phyloP scores from a whole-genome alignment of 805 yeast genomes.

The Metschnikowia reukaufii region DNA sequence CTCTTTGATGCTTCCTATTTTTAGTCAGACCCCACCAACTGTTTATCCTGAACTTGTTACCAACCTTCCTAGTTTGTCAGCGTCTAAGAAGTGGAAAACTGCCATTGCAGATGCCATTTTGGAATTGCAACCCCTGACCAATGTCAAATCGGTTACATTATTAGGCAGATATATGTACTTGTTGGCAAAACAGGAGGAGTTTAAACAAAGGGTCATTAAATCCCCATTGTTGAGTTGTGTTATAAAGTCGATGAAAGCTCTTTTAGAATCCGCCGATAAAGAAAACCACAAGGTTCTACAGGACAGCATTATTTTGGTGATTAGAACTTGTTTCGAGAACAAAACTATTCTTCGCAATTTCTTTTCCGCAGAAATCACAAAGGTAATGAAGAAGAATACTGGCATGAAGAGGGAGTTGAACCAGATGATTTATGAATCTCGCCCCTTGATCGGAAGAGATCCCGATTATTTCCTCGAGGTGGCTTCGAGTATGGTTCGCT shows the following conservation, averaged over 20 bases:
- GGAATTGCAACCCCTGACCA: slow-evolving; percentile 26
- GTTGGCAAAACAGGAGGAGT: slow-evolving; percentile 46
- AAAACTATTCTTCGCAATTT: slow-evolving; percentile 46
- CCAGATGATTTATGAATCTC: slow-evolving; percentile 48
- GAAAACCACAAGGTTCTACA: slow-evolving; percentile 12
- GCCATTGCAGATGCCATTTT: slow-evolving; percentile 47
- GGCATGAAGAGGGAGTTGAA: slow-evolving; percentile 26
- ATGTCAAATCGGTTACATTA: slow-evolving; percentile 24
- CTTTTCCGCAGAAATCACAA: slow-evolving; percentile 52
- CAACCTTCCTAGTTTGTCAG: background rate
- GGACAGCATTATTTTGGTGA: slow-evolving; percentile 46
- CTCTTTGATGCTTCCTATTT: slow-evolving; percentile 52
- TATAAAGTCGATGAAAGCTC: slow-evolving; percentile 40
- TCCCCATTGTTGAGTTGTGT: slow-evolving; percentile 50
- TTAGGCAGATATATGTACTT: slow-evolving; percentile 56
- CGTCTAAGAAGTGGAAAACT: slow-evolving; percentile 23
- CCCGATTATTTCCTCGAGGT: slow-evolving; percentile 50
- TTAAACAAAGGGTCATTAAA: slow-evolving; percentile 41
- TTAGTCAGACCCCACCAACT: slow-evolving; percentile 42
- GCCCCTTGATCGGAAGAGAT: slow-evolving; percentile 48
- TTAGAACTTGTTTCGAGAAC: slow-evolving; percentile 73
- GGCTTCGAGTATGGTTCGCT: slow-evolving; percentile 41
- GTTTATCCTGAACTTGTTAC: slow-evolving; percentile 3
- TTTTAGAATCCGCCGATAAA: slow-evolving; percentile 25
- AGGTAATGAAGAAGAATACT: slow-evolving; percentile 21